Conservation (phyloP, 2,329 filamentous ascomycete genomes). For the Stemphylium vesicarium region DNA sequence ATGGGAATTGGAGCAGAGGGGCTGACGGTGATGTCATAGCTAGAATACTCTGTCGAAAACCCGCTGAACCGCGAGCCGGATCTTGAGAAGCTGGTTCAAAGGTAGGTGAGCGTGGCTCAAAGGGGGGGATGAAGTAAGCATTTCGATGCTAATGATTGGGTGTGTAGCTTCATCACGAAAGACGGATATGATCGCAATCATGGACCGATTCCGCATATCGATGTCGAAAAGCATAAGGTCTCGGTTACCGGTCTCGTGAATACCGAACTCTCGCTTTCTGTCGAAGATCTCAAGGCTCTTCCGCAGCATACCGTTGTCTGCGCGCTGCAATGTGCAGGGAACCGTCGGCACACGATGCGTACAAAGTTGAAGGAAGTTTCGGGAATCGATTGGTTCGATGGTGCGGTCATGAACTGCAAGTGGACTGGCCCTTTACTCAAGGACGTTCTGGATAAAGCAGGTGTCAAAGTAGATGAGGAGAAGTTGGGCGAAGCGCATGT, state of each 20-base stretch:
- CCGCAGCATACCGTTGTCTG: slow-evolving; percentile 63
- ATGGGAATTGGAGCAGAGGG: neutral
- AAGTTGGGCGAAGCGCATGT: slow-evolving; percentile 55
- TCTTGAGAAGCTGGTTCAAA: slow-evolving; percentile 53
- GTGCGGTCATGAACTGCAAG: slow-evolving; percentile 65
- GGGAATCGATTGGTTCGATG: slow-evolving; percentile 67
- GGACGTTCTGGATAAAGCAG: slow-evolving; percentile 59
- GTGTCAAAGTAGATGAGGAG: slow-evolving; percentile 44
- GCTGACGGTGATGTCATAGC: slow-evolving; percentile 36
- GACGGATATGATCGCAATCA: slow-evolving; percentile 65
- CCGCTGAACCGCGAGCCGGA: slow-evolving; percentile 59
- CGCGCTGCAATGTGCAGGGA: slow-evolving; percentile 66
- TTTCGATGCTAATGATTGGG: neutral
- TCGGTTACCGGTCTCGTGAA: slow-evolving; percentile 58
- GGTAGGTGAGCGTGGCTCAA: slow-evolving; percentile 28
- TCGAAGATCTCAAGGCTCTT: slow-evolving; percentile 57
- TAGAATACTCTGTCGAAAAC: slow-evolving; percentile 52
- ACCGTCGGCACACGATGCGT: slow-evolving; percentile 66
- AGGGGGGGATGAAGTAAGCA: neutral
- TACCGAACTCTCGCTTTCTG: slow-evolving; percentile 53
- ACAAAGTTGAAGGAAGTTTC: slow-evolving; percentile 64
- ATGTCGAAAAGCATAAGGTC: slow-evolving; percentile 51
- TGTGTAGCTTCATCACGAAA: slow-evolving; percentile 56
- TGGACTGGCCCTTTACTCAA: slow-evolving; percentile 60
- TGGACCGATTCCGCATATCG: slow-evolving; percentile 58